phyloP scores from a whole-genome alignment of 2,329 filamentous ascomycete genomes.

The Lachnellula arida region DNA sequence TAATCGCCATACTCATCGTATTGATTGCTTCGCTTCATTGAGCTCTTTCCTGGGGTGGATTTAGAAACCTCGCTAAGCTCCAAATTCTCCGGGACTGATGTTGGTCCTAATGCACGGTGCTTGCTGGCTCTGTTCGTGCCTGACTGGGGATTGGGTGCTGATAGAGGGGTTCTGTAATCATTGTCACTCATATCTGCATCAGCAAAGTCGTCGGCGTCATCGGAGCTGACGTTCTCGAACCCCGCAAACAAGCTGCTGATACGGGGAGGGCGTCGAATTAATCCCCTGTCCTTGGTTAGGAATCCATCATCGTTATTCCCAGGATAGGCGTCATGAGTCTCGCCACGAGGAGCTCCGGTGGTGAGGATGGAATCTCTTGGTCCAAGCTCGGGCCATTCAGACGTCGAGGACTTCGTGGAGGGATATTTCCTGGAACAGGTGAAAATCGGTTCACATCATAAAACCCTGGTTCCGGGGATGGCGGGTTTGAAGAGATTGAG shows the following conservation, averaged over 20 bases:
- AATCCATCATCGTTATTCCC: constrained; percentile 79
- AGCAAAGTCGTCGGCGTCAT: constrained; percentile 59
- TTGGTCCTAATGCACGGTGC: constrained; percentile 19
- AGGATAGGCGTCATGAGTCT: constrained; percentile 63
- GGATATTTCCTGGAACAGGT: constrained; percentile 48
- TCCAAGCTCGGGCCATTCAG: constrained; percentile 47
- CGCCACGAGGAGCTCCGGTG: constrained; percentile 34
- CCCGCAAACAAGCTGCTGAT: constrained; percentile 84
- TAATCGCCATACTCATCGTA: constrained; percentile 18
- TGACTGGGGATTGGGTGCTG: constrained; percentile 51
- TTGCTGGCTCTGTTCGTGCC: constrained; percentile 14
- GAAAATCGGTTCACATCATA: constrained; percentile 41
- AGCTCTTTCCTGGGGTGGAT: constrained; percentile 13
- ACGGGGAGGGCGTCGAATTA: constrained; percentile 62
- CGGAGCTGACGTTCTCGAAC: constrained; percentile 68
- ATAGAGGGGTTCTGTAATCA: constrained; percentile 62
- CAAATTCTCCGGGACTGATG: constrained; percentile 27
- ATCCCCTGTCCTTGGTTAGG: constrained; percentile 50
- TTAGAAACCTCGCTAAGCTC: constrained; percentile 20
- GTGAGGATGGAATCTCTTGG: constrained; percentile 43
- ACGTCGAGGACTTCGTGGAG: constrained; percentile 57
- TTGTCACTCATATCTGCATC: constrained; percentile 60
- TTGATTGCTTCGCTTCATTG: constrained; percentile 11
- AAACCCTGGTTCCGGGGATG: constrained; percentile 43
- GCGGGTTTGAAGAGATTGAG: constrained; percentile 58